Evolutionary conservation across 257 asterid genomes (phyloP), one percentile per base, ranked within the genome.

Genomic region (Solanum piurae): DNA sequence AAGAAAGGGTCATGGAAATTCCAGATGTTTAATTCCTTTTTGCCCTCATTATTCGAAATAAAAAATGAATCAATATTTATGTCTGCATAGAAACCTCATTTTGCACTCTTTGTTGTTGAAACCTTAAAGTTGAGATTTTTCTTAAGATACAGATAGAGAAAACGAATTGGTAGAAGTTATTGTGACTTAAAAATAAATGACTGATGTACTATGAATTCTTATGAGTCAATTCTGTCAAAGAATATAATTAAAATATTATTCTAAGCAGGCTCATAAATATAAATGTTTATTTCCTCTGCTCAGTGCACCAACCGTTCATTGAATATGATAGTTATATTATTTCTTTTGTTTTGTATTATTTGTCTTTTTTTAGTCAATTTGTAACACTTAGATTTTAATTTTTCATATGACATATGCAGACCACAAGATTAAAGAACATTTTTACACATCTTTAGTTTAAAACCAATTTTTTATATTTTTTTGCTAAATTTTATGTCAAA

Each of bases 341-440:
- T 68, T 13, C 2, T 6, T 27, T 12, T 5, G 1, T 27, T 27
- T 13, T 29, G 1, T 27, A 27, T 13, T 68, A 13, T 6, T 13
- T 68, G 2, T 66, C 9, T 5, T 12, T 4, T n/a, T 27, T 68
- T 27, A 12, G 7, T 27, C 16, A 5, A 5, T 27, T 9, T 9
- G 2, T 3, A 60, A 9, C 3, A 3, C 12, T 9, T 3, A 1
- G 23, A 1, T 62, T 62, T 10, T 66, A 25, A 27, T 0, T n/a
- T n/a, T 64, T n/a, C 4, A 5, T 6, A 12, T 27, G 5, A 52
- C 2, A 52, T 52, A 49, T 49, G 5, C 4, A 9, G 4, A 64
- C 0, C 0, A 64, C 1, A 5, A 25, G 1, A 64, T 64, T n/a
- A n/a, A 11, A 9, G 0, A 25, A 25, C 1, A 62, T 49, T 14